Base-by-base conservation (phyloP, 2,329 filamentous ascomycete genomes). In the Corniculantispora saksenae region DNA sequence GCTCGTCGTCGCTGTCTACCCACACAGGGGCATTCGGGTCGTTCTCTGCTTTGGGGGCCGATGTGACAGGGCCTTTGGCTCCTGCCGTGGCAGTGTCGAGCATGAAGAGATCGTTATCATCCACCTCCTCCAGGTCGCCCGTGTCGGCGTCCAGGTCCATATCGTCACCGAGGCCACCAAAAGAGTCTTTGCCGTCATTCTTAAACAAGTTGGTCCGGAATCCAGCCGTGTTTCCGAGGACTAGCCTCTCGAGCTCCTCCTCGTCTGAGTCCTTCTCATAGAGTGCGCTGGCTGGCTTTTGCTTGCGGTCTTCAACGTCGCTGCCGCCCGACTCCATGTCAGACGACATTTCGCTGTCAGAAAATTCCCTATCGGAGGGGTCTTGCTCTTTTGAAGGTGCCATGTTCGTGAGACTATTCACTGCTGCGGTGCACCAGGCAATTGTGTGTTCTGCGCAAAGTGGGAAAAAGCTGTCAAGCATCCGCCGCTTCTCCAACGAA, bases 1-100 rank as follows among this genome's bases (percentile, higher is more conserved):
- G 86, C 74, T 98, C 95, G 74, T 99, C 95, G 72, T 99, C 95
- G 77, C 94, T 98, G 75, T 99, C 95, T 70, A 94, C 89, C 95
- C 95, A 99, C 1, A 88, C 91, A 3, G 89, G 84, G 23, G 82
- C 81, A 50, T 84, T 80, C 55, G 68, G 72, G 19, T 72, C 68
- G 17, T 69, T 65, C 15, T 63, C 57, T 23, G 71, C 69, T 7
- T 65, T 70, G 32, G 64, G 54, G 1, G 67, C 67, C 27, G 71
- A 66, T 23, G 71, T 69, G 50, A 68, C 40, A 21, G 73, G 60
- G 43, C 77, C 74, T 23, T 72, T 75, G n/a, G 71, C 70, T 25
- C 79, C 77, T 1, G 79, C 78, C 27, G 83, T 80, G 48, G 86
- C 88, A 1, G 89, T 85, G 75, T 97, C 93, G 68, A 94, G 84